Percentiles rank a stretch among this genome's conserved stretches.
Evolutionary conservation across 2,329 filamentous ascomycete species (phyloP).

Genomic region (Septoria petroselini): DNA sequence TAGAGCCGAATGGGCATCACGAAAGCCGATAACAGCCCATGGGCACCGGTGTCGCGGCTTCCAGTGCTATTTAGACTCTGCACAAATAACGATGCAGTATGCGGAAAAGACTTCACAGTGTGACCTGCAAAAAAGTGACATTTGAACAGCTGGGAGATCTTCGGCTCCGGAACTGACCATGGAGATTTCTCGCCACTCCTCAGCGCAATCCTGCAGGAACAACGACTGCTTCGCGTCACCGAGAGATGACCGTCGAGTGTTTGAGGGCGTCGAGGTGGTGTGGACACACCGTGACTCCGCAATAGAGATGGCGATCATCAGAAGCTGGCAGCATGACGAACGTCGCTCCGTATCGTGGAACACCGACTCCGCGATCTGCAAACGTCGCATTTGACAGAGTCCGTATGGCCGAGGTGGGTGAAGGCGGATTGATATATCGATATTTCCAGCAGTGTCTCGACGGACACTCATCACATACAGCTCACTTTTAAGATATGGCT

Average conservation of each 20-base stretch:
- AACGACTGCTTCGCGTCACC: conserved; percentile 3
- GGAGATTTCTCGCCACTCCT: conserved; percentile 1
- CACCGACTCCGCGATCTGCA: not conserved
- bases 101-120: conserved; percentile 4
- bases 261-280: not conserved
- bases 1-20: not conserved
- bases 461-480: too few species aligned
- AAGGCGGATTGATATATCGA: not conserved
- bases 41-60: not conserved
- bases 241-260: conserved; percentile 1
- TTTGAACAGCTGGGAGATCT: not conserved
- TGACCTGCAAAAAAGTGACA: too few species aligned
- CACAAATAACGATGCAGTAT: not conserved
- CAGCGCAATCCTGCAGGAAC: not conserved
- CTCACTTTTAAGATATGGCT: conserved; percentile 4
- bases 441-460: not conserved
- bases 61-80: not conserved
- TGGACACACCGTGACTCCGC: not conserved
- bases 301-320: not conserved
- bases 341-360: not conserved
- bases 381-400: too few species aligned
- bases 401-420: not conserved
- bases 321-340: not conserved
- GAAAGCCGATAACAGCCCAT: not conserved
- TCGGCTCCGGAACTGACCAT: conserved; percentile 2